Percentiles rank a stretch among this genome's conserved stretches.
These are phyloP conservation scores for Pulicaria dysenterica DNA, from an alignment of 129 eudicot genomes.

Conservation along the genomic window DNA sequence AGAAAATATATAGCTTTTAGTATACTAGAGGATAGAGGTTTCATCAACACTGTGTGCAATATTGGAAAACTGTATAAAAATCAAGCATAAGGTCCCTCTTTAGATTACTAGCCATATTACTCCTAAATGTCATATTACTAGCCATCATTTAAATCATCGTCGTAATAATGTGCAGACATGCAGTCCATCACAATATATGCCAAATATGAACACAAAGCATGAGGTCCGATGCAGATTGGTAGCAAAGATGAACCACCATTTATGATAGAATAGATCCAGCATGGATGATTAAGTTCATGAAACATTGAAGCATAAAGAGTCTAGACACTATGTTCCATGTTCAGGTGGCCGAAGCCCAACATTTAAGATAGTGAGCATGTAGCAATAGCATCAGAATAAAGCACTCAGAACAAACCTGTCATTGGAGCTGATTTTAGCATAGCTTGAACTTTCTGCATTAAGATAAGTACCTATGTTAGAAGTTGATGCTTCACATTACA, in stretches of 20 bases:
- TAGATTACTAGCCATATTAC: constrained; percentile 10
- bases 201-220: constrained; percentile 10
- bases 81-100: background rate
- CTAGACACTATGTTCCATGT: background rate
- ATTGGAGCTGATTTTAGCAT: constrained; percentile 54
- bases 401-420: constrained; percentile 53
- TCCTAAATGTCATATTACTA: constrained; percentile 5
- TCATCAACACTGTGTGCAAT: background rate
- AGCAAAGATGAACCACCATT: background rate
- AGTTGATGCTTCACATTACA: constrained; percentile 16
- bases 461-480: constrained; percentile 25
- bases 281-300: background rate
- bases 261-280: constrained; percentile 12
- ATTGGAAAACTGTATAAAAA: background rate
- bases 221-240: background rate
- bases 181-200: constrained; percentile 5
- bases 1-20: constrained; percentile 7
- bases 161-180: constrained; percentile 8
- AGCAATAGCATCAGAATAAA: background rate
- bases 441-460: constrained; percentile 80
- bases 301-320: constrained; percentile 6
- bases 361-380: constrained; percentile 16
- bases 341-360: constrained; percentile 7
- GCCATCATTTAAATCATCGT: background rate
- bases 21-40: constrained; percentile 5